Conservation (phyloP, 495 filamentous ascomycete species). For the Xylaria telfairii region DNA sequence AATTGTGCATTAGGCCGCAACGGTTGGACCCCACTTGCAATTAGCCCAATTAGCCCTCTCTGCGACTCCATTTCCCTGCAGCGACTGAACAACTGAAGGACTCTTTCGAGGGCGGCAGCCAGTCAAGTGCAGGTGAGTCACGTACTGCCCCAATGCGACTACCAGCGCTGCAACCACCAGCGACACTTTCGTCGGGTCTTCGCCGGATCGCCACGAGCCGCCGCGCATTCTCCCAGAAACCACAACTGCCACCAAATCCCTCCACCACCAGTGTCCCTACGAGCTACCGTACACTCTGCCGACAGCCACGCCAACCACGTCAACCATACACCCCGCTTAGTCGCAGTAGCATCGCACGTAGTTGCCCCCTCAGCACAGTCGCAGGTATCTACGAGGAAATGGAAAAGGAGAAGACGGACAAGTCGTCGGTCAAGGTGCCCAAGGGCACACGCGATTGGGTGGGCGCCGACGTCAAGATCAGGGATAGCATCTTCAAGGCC, state of each 20-base stretch:
- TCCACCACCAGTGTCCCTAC: not conserved
- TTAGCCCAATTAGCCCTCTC: slow-evolving; percentile 21
- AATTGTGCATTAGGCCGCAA: slow-evolving; percentile 21
- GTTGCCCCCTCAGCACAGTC: not conserved
- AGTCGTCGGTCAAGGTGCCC: slow-evolving; percentile 25
- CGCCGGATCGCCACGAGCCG: slow-evolving; percentile 2
- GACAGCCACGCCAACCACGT: not conserved
- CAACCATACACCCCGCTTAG: not conserved
- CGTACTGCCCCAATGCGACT: slow-evolving; percentile 27
- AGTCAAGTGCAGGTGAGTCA: slow-evolving; percentile 27
- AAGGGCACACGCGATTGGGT: slow-evolving; percentile 51
- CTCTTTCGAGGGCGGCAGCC: slow-evolving; percentile 19
- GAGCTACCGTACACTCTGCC: not conserved
- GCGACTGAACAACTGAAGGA: slow-evolving; percentile 4
- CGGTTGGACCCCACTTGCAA: slow-evolving; percentile 17
- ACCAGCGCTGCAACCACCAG: slow-evolving; percentile 6
- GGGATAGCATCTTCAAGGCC: slow-evolving; percentile 82
- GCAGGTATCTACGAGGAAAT: not conserved
- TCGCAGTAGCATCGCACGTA: not conserved
- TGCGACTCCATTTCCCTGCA: slow-evolving; percentile 16
- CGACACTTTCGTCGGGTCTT: slow-evolving; percentile 14
- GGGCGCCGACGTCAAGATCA: slow-evolving; percentile 75
- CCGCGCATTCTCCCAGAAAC: not conserved
- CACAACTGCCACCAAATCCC: not conserved
- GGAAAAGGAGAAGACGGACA: slow-evolving; percentile 25